Base-by-base conservation (phyloP, 225 moss, liverwort and hornwort genomes). In the Marchantia polymorpha region DNA sequence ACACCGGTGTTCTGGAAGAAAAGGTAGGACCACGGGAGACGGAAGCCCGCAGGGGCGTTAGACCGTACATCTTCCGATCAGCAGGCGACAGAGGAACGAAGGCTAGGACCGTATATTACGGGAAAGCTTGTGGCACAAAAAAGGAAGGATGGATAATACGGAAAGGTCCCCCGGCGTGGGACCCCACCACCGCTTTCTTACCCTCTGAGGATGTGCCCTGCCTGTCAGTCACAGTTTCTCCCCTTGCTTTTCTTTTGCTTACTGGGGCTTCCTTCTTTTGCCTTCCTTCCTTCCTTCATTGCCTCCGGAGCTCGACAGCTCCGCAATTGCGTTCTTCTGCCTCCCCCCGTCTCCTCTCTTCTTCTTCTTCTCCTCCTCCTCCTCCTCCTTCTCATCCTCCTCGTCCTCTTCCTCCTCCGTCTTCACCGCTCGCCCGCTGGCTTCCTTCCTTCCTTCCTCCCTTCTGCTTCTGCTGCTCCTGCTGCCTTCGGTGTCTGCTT, bases 141-240 rank as follows among this genome's bases (percentile, higher is more conserved):
- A 52, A 22, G 1, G 26, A 66, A 39, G 19, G 69, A 46, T 46
- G 72, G 72, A 72, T 72, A 72, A 72, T 72, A n/a, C n/a, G 23
- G 52, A 23, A 48, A 69, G 20, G 22, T 65, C 65, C 27, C 26
- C 19, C 19, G 8, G 4, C 31, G 19, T 31, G 25, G 51, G 25
- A 72, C 50, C 17, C 8, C 72, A 52, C 50, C 50, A 64, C 64
- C n/a, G 0, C 51, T 25, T 72, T 52, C 16, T 23, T 72, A 17
- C 46, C 19, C 68, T 68, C 3, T 39, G 31, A 31, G 15, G 12
- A 14, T 68, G 4, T 29, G 46, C 72, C 20, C 53, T 73, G 54
- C n/a, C 73, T 73, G 53, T 73, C 73, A 53, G 53, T 73, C 73
- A 73, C 53, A 52, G 54, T 73, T 54, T 22, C 46, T 46, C 31